A percentile compares a stretch with the other conserved stretches of the same genome.
Evolutionary conservation across 352 stramenopile species (phyloP).

Genomic region (Pythium phragmitis): DNA sequence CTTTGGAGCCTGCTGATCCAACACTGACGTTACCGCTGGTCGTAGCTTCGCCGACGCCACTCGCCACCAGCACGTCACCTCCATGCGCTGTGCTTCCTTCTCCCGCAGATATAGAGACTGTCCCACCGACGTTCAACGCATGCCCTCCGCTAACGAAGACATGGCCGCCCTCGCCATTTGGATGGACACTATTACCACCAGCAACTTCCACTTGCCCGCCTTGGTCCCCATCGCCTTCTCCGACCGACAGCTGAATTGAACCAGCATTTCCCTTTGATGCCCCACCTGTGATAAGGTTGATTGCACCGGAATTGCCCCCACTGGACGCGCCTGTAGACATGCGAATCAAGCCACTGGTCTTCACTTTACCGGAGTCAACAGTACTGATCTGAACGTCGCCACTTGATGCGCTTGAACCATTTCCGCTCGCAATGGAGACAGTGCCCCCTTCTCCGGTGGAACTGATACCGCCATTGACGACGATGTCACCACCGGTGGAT

Average conservation of each 20-base stretch:
- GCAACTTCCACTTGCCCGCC: conserved; percentile 9
- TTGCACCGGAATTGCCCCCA: conserved; percentile 1
- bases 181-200: conserved; percentile 3
- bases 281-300: conserved; percentile 7
- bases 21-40: conserved; percentile 14
- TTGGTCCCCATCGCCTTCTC: conserved; percentile 1
- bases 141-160: not conserved
- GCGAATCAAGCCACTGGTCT: conserved; percentile 15
- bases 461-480: conserved; percentile 3
- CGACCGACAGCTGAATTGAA: conserved; percentile 10
- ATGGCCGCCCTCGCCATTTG: conserved; percentile 6
- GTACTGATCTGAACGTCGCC: conserved; percentile 3
- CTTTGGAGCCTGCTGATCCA: conserved; percentile 2
- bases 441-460: not conserved
- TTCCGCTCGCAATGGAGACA: conserved; percentile 10
- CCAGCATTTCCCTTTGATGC: conserved; percentile 10
- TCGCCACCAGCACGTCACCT: not conserved
- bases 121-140: not conserved
- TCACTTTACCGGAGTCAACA: not conserved
- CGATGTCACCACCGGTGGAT: conserved; percentile 4
- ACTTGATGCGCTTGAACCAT: conserved; percentile 6
- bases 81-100: conserved; percentile 4
- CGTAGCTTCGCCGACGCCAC: not conserved
- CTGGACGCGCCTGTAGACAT: conserved; percentile 11
- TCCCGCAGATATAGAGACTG: conserved; percentile 6